Percentiles rank a stretch among this genome's conserved stretches.
phyloP scores from a whole-genome alignment of 768 basidiomycete genomes.

The Tricholoma bakamatsutake region DNA sequence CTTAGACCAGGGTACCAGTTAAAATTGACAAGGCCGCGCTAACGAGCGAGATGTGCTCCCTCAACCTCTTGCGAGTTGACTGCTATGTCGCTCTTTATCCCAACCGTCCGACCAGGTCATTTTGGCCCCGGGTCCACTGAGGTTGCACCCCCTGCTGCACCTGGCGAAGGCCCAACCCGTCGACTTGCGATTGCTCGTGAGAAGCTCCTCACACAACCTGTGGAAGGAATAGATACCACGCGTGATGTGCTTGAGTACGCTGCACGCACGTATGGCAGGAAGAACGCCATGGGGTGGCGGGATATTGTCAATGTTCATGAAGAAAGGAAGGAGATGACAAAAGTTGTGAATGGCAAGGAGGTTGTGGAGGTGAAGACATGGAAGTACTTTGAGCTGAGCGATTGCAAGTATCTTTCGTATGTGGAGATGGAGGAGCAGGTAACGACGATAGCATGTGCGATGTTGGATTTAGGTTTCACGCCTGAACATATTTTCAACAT shows the following conservation, averaged over 20 bases:
- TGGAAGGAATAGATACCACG: conserved; percentile 74
- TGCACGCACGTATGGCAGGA: conserved; percentile 66
- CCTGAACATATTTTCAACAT: conserved; percentile 82
- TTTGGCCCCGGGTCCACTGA: conserved; percentile 63
- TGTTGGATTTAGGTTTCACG: conserved; percentile 64
- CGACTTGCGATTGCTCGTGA: conserved; percentile 52
- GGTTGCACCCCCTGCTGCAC: conserved; percentile 31
- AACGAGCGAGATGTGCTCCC: too few species aligned
- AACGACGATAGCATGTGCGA: conserved; percentile 59
- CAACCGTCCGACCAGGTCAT: conserved; percentile 26
- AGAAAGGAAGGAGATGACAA: conserved; percentile 87
- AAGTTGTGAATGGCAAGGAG: conserved; percentile 77
- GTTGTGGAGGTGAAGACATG: conserved; percentile 87
- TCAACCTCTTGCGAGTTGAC: too few species aligned
- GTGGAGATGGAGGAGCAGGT: conserved; percentile 62
- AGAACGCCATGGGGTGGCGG: conserved; percentile 76
- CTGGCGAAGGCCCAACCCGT: conserved; percentile 51
- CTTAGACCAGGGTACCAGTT: too few species aligned
- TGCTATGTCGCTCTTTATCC: neutral
- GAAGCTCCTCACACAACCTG: conserved; percentile 53
- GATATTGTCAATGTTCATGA: conserved; percentile 65
- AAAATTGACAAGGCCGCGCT: too few species aligned
- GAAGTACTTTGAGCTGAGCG: conserved; percentile 91
- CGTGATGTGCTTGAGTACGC: conserved; percentile 74
- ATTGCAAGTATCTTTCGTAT: conserved; percentile 79